Base-by-base conservation (phyloP, 768 basidiomycete species). In the Lactarius indigo region DNA sequence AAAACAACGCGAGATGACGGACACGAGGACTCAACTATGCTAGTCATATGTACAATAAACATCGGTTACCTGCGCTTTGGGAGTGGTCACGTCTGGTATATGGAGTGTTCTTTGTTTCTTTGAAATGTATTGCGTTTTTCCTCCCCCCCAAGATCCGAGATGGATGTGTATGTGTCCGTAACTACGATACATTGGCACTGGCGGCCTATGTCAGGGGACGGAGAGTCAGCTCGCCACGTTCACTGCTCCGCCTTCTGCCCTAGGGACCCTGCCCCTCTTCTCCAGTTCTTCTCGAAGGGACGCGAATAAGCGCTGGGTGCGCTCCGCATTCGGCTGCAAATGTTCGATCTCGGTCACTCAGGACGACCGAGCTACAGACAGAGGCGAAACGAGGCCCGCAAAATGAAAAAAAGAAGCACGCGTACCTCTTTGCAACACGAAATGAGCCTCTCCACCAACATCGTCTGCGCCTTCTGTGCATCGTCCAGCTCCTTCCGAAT, bases 351-450 rank as follows among this genome's bases (percentile, higher is more conserved):
- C 63, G 62, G 62, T 67, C 50, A 68, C 26, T 68, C 66, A 68
- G 66, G 57, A 68, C 58, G 41, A 64, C 50, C 18, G 10, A 47
- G 44, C 26, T 44, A 54, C 47, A 8, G 47, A 50, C 44, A 47
- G 47, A 26, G 50, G 23, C 50, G 50, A 50, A 50, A 26, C 12
- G 47, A 50, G 26, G 47, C 23, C 50, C 4, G 50, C 50, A 50
- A 50, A 13, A 47, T 4, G 4, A 8, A 47, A 5, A 5, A 4
- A n/a, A 47, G 5, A 58, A 60, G 57, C 17, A 26, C 37, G 66
- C 88, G 75, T 72, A 92, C 92, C 85, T 93, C 92, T 81, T 91
- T 91, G 81, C 91, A 94, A 72, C 91, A 94, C 28, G 87, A 82
- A 70, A 92, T 87, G 59, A 94, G 80, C 72, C 91, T 92, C 78